Conservation (phyloP, 2,329 filamentous ascomycete species). For the Cadophora malorum region DNA sequence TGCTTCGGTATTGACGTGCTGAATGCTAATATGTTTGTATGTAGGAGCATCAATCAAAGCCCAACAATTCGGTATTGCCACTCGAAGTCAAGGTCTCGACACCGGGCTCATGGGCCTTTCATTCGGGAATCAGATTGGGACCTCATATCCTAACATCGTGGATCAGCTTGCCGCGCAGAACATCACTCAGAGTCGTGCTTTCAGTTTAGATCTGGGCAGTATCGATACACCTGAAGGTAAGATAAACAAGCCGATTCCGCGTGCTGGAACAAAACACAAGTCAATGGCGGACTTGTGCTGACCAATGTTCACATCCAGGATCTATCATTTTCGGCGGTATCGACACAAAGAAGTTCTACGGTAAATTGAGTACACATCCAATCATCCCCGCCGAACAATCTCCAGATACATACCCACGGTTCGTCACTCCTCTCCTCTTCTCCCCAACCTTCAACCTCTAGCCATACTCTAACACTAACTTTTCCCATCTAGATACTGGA, state of each 20-base stretch:
- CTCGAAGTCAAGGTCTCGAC: slow-evolving; percentile 14
- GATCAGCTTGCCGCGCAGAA: slow-evolving; percentile 30
- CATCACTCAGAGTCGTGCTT: slow-evolving; percentile 31
- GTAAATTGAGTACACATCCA: slow-evolving; percentile 28
- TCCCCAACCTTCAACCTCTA: no score
- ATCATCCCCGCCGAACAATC: slow-evolving; percentile 29
- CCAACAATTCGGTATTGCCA: slow-evolving; percentile 24
- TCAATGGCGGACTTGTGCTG: not conserved
- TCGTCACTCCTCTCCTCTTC: not conserved
- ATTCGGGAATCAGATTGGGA: slow-evolving; percentile 20
- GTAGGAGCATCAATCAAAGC: slow-evolving; percentile 20
- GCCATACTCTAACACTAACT: not conserved
- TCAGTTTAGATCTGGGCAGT: slow-evolving; percentile 30
- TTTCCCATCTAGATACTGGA: slow-evolving; percentile 29
- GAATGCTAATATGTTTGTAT: not conserved
- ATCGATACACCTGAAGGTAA: slow-evolving; percentile 31
- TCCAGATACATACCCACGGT: slow-evolving; percentile 24
- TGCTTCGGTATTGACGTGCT: not conserved
- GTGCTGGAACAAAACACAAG: no score
- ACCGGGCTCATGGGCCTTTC: slow-evolving; percentile 32
- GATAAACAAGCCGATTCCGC: not conserved
- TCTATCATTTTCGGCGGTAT: slow-evolving; percentile 37
- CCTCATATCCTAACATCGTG: slow-evolving; percentile 32
- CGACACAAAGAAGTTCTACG: slow-evolving; percentile 34
- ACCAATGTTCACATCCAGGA: slow-evolving; percentile 9